Conservation (phyloP, 2,329 filamentous ascomycete species). For the Talaromyces amestolkiae region DNA sequence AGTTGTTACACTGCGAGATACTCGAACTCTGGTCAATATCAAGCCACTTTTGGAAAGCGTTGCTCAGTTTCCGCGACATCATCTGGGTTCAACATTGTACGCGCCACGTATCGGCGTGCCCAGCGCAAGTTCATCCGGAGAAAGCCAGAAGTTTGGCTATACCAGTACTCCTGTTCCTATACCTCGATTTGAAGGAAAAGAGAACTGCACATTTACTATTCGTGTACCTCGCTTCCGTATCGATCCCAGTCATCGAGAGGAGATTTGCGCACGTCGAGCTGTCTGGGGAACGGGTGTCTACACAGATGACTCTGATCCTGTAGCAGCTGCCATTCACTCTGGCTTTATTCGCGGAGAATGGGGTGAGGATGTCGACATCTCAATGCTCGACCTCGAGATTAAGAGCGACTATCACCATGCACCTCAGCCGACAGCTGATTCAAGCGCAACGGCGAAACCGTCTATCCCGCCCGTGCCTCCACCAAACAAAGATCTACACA, state of each 20-base stretch:
- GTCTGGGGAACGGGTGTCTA: conserved; percentile 95
- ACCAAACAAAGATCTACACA: conserved; percentile 73
- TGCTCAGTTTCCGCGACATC: conserved; percentile 67
- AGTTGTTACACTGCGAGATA: conserved; percentile 53
- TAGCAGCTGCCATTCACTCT: conserved; percentile 88
- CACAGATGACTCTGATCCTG: conserved; percentile 89
- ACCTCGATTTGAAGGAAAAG: conserved; percentile 71
- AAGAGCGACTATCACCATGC: conserved; percentile 47
- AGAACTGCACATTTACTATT: conserved; percentile 87
- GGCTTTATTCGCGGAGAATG: conserved; percentile 92
- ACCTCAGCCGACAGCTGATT: conserved; percentile 30
- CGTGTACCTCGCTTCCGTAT: conserved; percentile 81
- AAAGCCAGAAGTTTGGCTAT: conserved; percentile 57
- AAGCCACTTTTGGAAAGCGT: conserved; percentile 71
- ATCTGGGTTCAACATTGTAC: conserved; percentile 84
- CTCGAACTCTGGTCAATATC: conserved; percentile 64
- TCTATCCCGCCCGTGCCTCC: conserved; percentile 51
- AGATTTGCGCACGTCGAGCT: conserved; percentile 75
- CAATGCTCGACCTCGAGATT: conserved; percentile 60
- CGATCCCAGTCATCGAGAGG: conserved; percentile 66
- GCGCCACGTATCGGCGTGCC: conserved; percentile 60
- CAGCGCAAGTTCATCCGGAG: conserved; percentile 37
- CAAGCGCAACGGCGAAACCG: conserved; percentile 23
- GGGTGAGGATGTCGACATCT: conserved; percentile 71
- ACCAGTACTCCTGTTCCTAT: conserved; percentile 66